phyloP scores from a whole-genome alignment of 1,139 yeast genomes.

The Suhomyces coccinellae region DNA sequence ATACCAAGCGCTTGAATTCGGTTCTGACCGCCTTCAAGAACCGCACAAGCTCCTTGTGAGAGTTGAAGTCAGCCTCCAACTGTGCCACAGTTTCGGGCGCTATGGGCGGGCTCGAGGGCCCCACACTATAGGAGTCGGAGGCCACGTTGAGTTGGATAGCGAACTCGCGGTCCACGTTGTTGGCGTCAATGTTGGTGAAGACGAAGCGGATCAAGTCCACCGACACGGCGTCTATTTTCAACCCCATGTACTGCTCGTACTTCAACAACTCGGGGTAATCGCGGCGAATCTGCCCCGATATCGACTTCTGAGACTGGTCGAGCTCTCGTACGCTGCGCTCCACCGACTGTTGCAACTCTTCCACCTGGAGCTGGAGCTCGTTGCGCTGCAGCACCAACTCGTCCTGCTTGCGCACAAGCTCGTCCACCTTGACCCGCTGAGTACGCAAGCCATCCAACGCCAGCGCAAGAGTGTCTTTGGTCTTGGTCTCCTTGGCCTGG shows the following conservation, averaged over 20 bases:
- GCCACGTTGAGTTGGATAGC: constrained; percentile 41
- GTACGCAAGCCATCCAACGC: constrained; percentile 19
- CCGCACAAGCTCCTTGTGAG: constrained; percentile 36
- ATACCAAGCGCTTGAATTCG: constrained; percentile 14
- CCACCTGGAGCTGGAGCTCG: constrained; percentile 29
- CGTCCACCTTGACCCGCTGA: constrained; percentile 25
- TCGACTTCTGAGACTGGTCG: constrained; percentile 19
- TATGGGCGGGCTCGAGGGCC: constrained; percentile 34
- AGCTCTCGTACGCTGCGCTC: constrained; percentile 22
- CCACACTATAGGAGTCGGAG: constrained; percentile 33
- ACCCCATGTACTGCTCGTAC: constrained; percentile 48
- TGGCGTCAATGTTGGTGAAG: constrained; percentile 46
- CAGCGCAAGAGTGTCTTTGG: constrained; percentile 23
- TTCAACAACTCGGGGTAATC: constrained; percentile 43
- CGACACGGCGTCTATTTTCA: constrained; percentile 42
- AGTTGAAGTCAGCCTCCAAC: constrained; percentile 35
- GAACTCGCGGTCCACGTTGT: constrained; percentile 38
- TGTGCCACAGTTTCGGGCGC: constrained; percentile 20
- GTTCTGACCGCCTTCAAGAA: constrained; percentile 40
- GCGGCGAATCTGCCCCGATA: constrained; percentile 29
- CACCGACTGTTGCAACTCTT: constrained; percentile 25
- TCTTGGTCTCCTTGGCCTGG: constrained; percentile 22
- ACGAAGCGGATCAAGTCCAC: constrained; percentile 39
- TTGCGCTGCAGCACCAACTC: constrained; percentile 23
- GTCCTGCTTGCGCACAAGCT: constrained; percentile 26